Evolutionary conservation across 768 basidiomycete genomes (phyloP).

Genomic region (Naematelia aurantialba): DNA sequence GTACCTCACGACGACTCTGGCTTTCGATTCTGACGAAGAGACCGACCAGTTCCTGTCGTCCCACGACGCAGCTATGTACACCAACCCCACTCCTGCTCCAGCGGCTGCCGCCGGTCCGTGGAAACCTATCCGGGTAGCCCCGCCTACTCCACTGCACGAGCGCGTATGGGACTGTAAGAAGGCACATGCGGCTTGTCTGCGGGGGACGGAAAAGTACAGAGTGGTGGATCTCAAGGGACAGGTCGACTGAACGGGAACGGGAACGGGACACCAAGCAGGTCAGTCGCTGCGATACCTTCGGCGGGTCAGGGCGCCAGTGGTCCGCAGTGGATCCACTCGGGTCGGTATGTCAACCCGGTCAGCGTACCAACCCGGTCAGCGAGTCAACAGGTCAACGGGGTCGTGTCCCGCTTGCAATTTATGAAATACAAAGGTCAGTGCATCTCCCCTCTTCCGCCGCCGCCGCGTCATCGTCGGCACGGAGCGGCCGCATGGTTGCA

Average conservation of each 20-base stretch:
- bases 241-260: conserved; percentile 54
- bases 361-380: too few species aligned
- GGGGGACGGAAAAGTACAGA: conserved; percentile 71
- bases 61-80: conserved; percentile 64
- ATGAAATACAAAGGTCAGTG: neutral
- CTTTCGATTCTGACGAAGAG: conserved; percentile 66
- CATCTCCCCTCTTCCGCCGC: neutral
- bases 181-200: conserved; percentile 53
- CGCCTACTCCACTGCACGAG: conserved; percentile 47
- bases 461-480: too few species aligned
- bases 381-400: too few species aligned
- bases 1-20: conserved; percentile 76
- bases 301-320: too few species aligned
- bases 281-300: neutral
- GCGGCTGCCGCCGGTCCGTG: conserved; percentile 11
- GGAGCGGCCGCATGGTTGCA: too few species aligned
- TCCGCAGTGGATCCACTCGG: too few species aligned
- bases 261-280: neutral
- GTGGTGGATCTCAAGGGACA: conserved; percentile 90
- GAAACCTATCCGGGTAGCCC: conserved; percentile 54
- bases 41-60: conserved; percentile 66
- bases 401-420: too few species aligned
- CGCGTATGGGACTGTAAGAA: conserved; percentile 50
- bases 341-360: too few species aligned
- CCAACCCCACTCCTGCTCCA: conserved; percentile 49